Evolutionary conservation across 2,329 filamentous ascomycete genomes (phyloP).

Genomic region (Penicillium frequentans): DNA sequence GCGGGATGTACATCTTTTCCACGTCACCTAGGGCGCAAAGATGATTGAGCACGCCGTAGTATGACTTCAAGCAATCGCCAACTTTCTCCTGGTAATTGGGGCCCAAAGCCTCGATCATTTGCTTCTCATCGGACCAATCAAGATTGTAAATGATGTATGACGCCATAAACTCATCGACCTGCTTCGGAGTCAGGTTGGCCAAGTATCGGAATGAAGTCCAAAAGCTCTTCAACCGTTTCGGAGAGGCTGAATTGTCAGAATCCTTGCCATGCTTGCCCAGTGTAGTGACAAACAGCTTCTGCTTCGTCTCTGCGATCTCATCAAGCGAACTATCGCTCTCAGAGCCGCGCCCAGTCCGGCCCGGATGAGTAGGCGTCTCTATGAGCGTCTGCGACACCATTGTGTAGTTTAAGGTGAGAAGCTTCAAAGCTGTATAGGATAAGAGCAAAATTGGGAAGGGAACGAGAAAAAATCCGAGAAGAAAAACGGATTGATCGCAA

Average conservation of each 20-base stretch:
- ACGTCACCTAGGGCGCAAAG: conserved; percentile 57
- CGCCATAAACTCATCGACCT: conserved; percentile 58
- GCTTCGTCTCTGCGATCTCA: conserved; percentile 26
- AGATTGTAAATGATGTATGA: conserved; percentile 59
- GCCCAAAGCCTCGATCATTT: conserved; percentile 51
- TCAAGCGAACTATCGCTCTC: conserved; percentile 26
- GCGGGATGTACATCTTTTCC: conserved; percentile 61
- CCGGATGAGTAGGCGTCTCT: conserved; percentile 20
- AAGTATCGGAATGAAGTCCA: conserved; percentile 53
- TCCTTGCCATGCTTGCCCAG: conserved; percentile 26
- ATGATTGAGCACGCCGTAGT: conserved; percentile 57
- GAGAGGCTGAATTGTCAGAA: conserved; percentile 47
- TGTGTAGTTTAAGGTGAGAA: background rate
- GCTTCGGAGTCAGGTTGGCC: conserved; percentile 49
- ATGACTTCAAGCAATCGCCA: conserved; percentile 53
- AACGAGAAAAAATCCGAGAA: background rate
- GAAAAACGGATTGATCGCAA: background rate
- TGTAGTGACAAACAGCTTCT: conserved; percentile 18
- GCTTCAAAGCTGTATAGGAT: conserved; percentile 5
- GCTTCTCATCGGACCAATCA: conserved; percentile 53
- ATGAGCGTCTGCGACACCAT: conserved; percentile 23
- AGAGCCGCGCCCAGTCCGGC: conserved; percentile 19
- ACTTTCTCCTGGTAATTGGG: conserved; percentile 53
- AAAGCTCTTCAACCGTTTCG: conserved; percentile 53
- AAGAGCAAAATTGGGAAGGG: background rate